phyloP scores from a whole-genome alignment of 2,329 filamentous ascomycete species.

The Colletotrichum salicis region DNA sequence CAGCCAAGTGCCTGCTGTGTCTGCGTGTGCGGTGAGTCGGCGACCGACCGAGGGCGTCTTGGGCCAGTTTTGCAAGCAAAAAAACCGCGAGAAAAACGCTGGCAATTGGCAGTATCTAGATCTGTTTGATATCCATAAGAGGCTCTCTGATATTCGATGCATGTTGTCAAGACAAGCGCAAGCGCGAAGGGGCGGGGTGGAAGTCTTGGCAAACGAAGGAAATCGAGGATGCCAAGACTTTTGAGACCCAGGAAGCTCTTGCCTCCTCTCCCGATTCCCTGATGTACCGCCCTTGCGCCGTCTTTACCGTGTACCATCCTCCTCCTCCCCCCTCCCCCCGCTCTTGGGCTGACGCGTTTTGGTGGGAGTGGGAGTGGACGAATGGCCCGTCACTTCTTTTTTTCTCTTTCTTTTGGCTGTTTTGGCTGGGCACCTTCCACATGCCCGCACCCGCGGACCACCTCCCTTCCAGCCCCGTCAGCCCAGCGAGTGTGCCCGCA shows the following conservation, averaged over 20 bases:
- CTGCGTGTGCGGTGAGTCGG: not conserved
- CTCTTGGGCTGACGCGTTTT: constrained; percentile 34
- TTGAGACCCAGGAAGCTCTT: constrained; percentile 33
- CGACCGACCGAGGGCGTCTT: not conserved
- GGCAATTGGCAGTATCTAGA: constrained; percentile 17
- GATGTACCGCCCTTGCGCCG: not conserved
- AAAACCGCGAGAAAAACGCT: constrained; percentile 28
- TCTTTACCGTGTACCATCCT: too few relatives aligned
- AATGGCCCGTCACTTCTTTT: not conserved
- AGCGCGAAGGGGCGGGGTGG: constrained; percentile 35
- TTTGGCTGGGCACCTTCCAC: not conserved
- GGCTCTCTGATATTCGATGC: constrained; percentile 32
- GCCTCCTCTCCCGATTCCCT: constrained; percentile 4
- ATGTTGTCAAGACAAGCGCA: constrained; percentile 37
- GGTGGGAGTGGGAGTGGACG: constrained; percentile 26
- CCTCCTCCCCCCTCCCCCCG: constrained; percentile 17
- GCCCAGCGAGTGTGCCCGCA: too few relatives aligned
- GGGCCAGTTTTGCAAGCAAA: constrained; percentile 21
- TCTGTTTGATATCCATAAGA: constrained; percentile 17
- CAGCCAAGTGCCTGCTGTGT: not conserved
- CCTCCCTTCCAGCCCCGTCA: too few relatives aligned
- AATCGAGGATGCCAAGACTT: constrained; percentile 35
- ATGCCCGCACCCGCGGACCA: not conserved
- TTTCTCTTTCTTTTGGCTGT: not conserved
- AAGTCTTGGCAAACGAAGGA: constrained; percentile 35